These are phyloP conservation scores for Beauveria caledonica DNA, from an alignment of 2,329 filamentous ascomycete genomes.

Conservation along the genomic window DNA sequence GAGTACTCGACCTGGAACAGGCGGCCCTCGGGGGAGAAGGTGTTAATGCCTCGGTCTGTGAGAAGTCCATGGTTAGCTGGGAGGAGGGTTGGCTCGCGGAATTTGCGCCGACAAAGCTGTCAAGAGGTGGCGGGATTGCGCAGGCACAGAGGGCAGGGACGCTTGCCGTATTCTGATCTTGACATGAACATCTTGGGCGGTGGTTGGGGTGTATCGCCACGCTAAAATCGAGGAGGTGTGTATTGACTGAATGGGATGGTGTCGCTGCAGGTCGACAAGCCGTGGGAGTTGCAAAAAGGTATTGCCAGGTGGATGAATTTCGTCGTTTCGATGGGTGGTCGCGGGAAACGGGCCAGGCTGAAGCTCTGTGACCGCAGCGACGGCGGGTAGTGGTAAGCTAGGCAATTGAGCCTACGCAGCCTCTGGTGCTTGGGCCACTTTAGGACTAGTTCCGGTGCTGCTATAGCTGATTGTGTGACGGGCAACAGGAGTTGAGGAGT, in stretches of 20 bases:
- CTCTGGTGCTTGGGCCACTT: not conserved
- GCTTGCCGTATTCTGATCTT: constrained; percentile 97
- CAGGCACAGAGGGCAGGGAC: constrained; percentile 8
- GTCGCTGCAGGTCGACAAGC: not conserved
- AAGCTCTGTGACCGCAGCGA: constrained; percentile 9
- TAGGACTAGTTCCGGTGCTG: not conserved
- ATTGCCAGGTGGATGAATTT: not conserved
- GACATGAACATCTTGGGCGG: constrained; percentile 91
- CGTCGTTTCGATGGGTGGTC: not conserved
- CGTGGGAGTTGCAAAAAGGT: not conserved
- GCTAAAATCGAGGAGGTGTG: not conserved
- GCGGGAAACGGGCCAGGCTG: not conserved
- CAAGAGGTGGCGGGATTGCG: not conserved
- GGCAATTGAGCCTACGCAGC: constrained; percentile 12
- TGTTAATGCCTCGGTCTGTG: constrained; percentile 98
- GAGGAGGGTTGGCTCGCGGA: no score
- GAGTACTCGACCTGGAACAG: constrained; percentile 99
- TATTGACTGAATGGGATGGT: not conserved
- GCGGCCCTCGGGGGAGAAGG: constrained; percentile 98
- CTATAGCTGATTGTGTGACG: not conserved
- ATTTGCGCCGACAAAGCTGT: not conserved
- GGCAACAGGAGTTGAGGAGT: not conserved
- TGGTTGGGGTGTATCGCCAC: constrained; percentile 11
- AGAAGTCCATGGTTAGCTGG: constrained; percentile 18
- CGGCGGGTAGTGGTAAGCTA: constrained; percentile 4